Conservation (phyloP, 2,329 filamentous ascomycete species). For the Xylaria sp. region DNA sequence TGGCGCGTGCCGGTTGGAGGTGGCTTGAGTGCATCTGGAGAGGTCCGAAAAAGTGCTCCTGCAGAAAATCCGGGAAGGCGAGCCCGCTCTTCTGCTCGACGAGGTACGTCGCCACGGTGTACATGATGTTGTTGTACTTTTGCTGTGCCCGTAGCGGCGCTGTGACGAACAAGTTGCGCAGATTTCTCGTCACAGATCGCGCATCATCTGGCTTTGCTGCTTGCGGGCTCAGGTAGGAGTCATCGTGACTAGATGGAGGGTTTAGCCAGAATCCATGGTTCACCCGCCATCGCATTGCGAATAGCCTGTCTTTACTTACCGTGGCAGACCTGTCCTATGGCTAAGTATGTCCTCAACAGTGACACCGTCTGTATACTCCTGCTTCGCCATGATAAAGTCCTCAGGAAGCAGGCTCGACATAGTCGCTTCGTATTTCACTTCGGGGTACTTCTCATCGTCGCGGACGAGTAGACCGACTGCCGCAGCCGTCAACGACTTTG, state of each 20-base stretch:
- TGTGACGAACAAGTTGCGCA: conserved; percentile 30
- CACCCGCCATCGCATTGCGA: background rate
- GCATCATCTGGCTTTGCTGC: conserved; percentile 28
- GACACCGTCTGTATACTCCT: conserved; percentile 32
- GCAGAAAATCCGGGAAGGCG: conserved; percentile 32
- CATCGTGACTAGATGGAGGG: conserved; percentile 32
- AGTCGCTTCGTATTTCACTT: conserved; percentile 36
- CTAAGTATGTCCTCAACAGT: conserved; percentile 36
- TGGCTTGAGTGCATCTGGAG: conserved; percentile 33
- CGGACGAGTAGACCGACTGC: conserved; percentile 40
- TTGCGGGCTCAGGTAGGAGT: conserved; percentile 21
- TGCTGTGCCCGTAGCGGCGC: conserved; percentile 30
- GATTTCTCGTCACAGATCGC: conserved; percentile 32
- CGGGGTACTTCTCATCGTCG: conserved; percentile 39
- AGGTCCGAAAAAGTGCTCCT: conserved; percentile 33
- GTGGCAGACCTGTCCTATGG: conserved; percentile 34
- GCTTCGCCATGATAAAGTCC: conserved; percentile 34
- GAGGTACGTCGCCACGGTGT: conserved; percentile 32
- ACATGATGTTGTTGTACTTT: conserved; percentile 37
- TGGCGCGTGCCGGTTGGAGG: conserved; percentile 29
- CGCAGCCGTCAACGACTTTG: conserved; percentile 38
- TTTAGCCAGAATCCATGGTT: background rate
- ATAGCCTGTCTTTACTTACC: conserved; percentile 24
- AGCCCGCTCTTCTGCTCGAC: conserved; percentile 32
- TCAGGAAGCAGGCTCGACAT: conserved; percentile 36